These are phyloP conservation scores for Metschnikowia lunata DNA, from an alignment of 805 yeast species.

Conservation along the genomic window DNA sequence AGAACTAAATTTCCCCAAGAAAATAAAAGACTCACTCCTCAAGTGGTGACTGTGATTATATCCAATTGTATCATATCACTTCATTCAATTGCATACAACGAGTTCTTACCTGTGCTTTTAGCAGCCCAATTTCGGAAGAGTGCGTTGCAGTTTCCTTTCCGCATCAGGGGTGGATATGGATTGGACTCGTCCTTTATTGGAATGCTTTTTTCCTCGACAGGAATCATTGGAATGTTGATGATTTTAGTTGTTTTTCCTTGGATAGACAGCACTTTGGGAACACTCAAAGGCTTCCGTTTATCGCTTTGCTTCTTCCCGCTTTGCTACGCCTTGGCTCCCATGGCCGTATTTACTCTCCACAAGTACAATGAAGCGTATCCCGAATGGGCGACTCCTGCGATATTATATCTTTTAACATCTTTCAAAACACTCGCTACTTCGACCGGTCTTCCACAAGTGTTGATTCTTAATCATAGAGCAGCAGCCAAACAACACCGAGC, in stretches of 20 bases:
- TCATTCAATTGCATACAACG: constrained; percentile 30
- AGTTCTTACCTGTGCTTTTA: constrained; percentile 35
- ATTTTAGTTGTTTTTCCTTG: constrained; percentile 29
- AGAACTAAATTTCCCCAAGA: background rate
- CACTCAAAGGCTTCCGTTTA: constrained; percentile 27
- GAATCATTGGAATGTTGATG: constrained; percentile 33
- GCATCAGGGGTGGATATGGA: constrained; percentile 37
- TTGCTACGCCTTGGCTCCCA: constrained; percentile 29
- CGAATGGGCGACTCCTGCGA: constrained; percentile 25
- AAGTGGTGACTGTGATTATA: constrained; percentile 27
- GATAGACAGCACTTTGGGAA: constrained; percentile 30
- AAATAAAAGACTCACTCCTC: constrained; percentile 21
- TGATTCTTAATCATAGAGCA: constrained; percentile 33
- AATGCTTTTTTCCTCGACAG: constrained; percentile 32
- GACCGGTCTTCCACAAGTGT: constrained; percentile 35
- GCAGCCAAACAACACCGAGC: constrained; percentile 32
- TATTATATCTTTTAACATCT: constrained; percentile 29
- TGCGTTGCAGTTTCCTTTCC: constrained; percentile 29
- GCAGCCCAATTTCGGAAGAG: constrained; percentile 28
- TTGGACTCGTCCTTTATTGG: constrained; percentile 30
- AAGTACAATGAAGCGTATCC: constrained; percentile 25
- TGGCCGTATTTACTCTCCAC: constrained; percentile 28
- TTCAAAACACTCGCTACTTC: constrained; percentile 30
- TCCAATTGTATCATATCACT: constrained; percentile 34
- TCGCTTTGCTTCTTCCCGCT: constrained; percentile 31